Base-by-base conservation (phyloP, 345 rosid genomes). In the Syzygium aromaticum region DNA sequence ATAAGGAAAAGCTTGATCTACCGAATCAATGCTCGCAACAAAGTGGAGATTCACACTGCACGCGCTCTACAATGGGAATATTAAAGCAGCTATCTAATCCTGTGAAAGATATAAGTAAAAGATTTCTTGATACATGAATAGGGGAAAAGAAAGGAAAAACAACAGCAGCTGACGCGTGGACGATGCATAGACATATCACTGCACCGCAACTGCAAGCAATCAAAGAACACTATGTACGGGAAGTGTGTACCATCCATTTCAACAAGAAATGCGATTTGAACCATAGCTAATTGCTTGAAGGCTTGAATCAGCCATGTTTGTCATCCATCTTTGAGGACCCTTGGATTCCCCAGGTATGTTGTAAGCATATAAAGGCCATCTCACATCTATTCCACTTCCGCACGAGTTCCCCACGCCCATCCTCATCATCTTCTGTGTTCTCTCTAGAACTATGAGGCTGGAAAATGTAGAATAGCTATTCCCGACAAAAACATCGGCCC, bases 391-490 rank as follows among this genome's bases (percentile, higher is more conserved):
- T 54, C 1, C 88, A 28, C 91, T 86, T 28, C 91, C 90, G 21
- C 99, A 98, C 1, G 91, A 91, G 87, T 92, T 94, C 78, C 88
- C 77, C 30, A 91, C n/a, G 9, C 99, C 99, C 92, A 89, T 93
- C 59, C 91, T 91, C 27, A 91, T 90, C 88, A 91, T 93, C 91
- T 92, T 96, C 85, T 98, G 99, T 11, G 99, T 95, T 89, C 99
- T 93, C 80, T 95, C 98, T 23, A 98, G 98, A 78, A 89, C 98
- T 56, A 98, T 88, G 46, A 98, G 98, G 92, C 98, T 95, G 13
- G 99, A 96, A 91, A 98, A 98, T 5, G 99, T 98, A 22, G 99
- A 98, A 86, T 95, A 96, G 87, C 98, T 98, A 89, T 98, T 98
- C 19, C 99, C 99, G 17, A 96, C 94, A n/a, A 98, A 98, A 2